Evolutionary conservation across 768 basidiomycete genomes (phyloP), one percentile per base, ranked within the genome.

Genomic region (Kwoniella sp.): DNA sequence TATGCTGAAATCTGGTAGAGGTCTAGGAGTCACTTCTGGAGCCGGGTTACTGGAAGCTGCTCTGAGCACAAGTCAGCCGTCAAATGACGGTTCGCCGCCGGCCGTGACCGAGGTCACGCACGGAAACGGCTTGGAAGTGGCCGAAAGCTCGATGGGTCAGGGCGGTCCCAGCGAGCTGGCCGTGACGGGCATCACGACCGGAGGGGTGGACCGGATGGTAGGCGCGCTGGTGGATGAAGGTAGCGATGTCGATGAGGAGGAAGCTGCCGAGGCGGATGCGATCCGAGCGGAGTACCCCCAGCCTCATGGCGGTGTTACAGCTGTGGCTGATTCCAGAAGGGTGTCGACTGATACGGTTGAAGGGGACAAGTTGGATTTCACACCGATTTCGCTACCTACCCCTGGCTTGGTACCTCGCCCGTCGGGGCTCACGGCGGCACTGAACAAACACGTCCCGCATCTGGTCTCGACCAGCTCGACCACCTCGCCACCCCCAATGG

Each of bases 351-450:
- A 49, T 14, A 50, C 42, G 4, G 1, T 33, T 19, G 41, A 58
- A n/a, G 33, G 32, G 3, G 45, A 44, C 17, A 23, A 48, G 27
- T 29, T 62, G 11, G 50, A 51, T 39, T 61, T 68, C 40, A 50
- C 56, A 3, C 57, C 66, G 11, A 46, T 63, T n/a, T n/a, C n/a
- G n/a, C n/a, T n/a, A n/a, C n/a, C n/a, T n/a, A n/a, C n/a, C n/a
- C n/a, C n/a, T n/a, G n/a, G n/a, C n/a, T n/a, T n/a, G n/a, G n/a
- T 28, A 25, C 12, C n/a, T 8, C 12, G 29, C n/a, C 23, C 60
- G 14, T 91, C 89, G 1, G 80, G 83, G 22, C 76, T 95, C 15
- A 83, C 87, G 0, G 77, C 84, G 0, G 83, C 88, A 77, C 79
- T 96, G 22, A 85, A 85, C 1, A 80, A 83, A 4, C 80, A 85